phyloP scores from a whole-genome alignment of 2,329 filamentous ascomycete species.

The Colletotrichum sojae region DNA sequence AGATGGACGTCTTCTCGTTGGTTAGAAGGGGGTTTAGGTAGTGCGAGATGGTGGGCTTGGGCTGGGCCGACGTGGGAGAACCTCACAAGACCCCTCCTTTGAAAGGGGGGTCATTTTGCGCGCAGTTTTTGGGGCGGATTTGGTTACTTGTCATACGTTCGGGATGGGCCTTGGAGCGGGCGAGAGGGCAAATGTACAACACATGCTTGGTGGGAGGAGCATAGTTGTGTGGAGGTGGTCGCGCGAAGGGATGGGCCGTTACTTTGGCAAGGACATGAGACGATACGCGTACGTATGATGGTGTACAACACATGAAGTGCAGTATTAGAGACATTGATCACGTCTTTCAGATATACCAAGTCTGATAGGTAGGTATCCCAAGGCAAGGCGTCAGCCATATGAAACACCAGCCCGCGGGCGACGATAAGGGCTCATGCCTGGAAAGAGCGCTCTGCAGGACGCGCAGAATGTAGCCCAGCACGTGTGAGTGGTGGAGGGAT shows the following conservation, averaged over 20 bases:
- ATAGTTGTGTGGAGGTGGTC: constrained; percentile 5
- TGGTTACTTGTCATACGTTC: constrained; percentile 31
- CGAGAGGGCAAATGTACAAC: neutral
- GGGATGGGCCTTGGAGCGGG: constrained; percentile 31
- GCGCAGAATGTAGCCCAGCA: neutral
- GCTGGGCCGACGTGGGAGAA: constrained; percentile 12
- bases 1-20: constrained; percentile 39
- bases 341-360: constrained; percentile 5
- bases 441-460: constrained; percentile 23
- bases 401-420: constrained; percentile 15
- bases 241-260: neutral
- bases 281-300: neutral
- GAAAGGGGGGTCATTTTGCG: neutral
- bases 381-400: constrained; percentile 6
- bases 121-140: constrained; percentile 24
- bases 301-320: neutral
- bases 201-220: neutral
- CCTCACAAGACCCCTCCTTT: constrained; percentile 20
- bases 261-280: no score
- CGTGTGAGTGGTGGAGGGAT: constrained; percentile 16
- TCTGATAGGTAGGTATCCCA: neutral
- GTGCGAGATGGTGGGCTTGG: constrained; percentile 20
- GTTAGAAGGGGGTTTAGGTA: constrained; percentile 13
- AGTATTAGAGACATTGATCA: constrained; percentile 13
- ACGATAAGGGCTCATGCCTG: constrained; percentile 21